Evolutionary conservation across 2,329 filamentous ascomycete species (phyloP), one percentile per base, ranked within the genome.

Genomic region (Arthrobotrys pseudoclavata): DNA sequence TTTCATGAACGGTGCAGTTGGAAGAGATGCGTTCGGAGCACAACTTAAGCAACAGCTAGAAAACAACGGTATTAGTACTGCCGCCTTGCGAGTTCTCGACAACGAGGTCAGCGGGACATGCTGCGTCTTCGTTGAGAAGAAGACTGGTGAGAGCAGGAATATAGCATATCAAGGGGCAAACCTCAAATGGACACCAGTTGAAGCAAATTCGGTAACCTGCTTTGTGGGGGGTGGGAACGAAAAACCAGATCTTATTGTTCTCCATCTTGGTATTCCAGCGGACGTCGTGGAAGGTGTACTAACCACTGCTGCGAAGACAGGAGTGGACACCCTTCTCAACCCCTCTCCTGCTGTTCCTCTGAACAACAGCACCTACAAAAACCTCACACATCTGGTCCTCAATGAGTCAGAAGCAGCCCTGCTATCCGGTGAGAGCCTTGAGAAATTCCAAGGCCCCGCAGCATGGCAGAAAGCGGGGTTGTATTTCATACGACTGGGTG

Each of bases 1-100:
- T 9, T 57, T 57, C 52, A 57, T 57, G 52, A 57, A 57, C 52
- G 52, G 52, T 22, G 52, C 52, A 40, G 52, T 57, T 57, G 52
- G 52, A 3, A 20, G n/a, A 3, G 52, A 57, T 22, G 52, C 52
- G 22, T 57, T 57, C 5, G 52, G 52, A 37, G 7, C n/a, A 26
- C 29, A 57, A n/a, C 52, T 57, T 22, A 57, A 37, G 31, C 29
- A 37, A 12, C 52, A 57, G 18, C 18, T 57, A 13, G 52, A 57
- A 22, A 20, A 22, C 10, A 57, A 57, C 9, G 52, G 52, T 6
- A 29, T 57, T n/a, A 37, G 29, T 34, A 57, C 52, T 5, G 1
- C 52, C 9, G 31, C 52, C 6, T 4, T 57, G 9, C 52, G 52
- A 57, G 20, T 13, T 7, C 52, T 57, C 4, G 18, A 57, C n/a